Evolutionary conservation across 371 early-diverging fungal species (phyloP).

Genomic region (Nosema bombycis): DNA sequence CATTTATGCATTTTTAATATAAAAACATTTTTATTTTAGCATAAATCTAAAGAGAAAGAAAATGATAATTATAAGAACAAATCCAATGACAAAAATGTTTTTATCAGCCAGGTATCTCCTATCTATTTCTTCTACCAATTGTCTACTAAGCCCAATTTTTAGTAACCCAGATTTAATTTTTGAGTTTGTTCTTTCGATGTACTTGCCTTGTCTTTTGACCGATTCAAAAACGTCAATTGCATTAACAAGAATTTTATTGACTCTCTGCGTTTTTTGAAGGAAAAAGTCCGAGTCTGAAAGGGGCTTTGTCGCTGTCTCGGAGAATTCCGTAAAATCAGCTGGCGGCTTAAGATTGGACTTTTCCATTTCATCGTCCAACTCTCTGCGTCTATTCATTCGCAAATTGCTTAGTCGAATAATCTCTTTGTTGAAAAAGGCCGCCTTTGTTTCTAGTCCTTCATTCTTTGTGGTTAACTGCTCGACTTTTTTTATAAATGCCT

Average conservation of each 20-base stretch:
- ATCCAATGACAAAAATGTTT: constrained; percentile 39
- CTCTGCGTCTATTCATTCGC: constrained; percentile 20
- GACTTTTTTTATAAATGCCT: constrained; percentile 43
- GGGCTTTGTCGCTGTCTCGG: background rate
- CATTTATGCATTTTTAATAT: no score
- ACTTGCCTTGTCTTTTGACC: constrained; percentile 47
- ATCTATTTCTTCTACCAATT: constrained; percentile 47
- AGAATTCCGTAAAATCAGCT: constrained; percentile 19
- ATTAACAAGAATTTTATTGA: constrained; percentile 41
- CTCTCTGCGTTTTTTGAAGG: constrained; percentile 36
- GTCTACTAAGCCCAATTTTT: constrained; percentile 48
- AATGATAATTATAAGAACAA: constrained; percentile 47
- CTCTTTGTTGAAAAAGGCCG: constrained; percentile 18
- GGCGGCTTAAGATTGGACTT: constrained; percentile 13
- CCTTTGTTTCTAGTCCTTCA: constrained; percentile 16
- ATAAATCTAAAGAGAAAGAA: constrained; percentile 58
- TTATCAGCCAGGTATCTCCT: constrained; percentile 55
- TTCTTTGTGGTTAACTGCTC: background rate
- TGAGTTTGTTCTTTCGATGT: constrained; percentile 44
- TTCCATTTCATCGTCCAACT: constrained; percentile 35
- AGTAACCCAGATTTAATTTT: constrained; percentile 43
- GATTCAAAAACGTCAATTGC: constrained; percentile 48
- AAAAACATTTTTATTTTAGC: constrained; percentile 24
- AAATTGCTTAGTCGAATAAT: constrained; percentile 19
- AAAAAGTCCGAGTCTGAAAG: constrained; percentile 38